Conservation (phyloP, 2,329 filamentous ascomycete species). For the Fonsecaea monophora region DNA sequence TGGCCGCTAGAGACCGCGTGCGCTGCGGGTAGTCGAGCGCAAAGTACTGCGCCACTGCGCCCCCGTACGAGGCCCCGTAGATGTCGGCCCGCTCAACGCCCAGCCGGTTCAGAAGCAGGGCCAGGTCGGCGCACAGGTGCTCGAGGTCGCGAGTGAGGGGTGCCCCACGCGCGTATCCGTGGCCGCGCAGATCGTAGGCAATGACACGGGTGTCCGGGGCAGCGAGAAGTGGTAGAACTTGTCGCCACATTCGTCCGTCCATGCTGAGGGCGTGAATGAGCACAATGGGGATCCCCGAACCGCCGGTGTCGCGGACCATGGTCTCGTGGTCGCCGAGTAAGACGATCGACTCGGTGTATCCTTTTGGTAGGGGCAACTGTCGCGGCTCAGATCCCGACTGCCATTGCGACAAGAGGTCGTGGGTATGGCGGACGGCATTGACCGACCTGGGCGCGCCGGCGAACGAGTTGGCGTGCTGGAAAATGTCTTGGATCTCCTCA, state of each 20-base stretch:
- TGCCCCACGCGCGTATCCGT: conserved; percentile 8
- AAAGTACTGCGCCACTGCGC: conserved; percentile 20
- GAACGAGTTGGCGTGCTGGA: conserved; percentile 8
- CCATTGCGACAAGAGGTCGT: background rate
- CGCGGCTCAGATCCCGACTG: background rate
- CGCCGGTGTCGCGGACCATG: conserved; percentile 3
- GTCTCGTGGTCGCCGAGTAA: conserved; percentile 10
- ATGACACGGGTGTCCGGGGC: background rate
- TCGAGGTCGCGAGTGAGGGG: background rate
- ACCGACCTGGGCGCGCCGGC: background rate
- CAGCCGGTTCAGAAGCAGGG: background rate
- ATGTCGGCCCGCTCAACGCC: conserved; percentile 5
- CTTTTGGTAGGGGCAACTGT: background rate
- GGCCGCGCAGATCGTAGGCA: conserved; percentile 21
- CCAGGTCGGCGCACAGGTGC: conserved; percentile 12
- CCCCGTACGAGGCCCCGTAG: conserved; percentile 19
- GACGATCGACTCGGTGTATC: background rate
- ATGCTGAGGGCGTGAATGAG: conserved; percentile 20
- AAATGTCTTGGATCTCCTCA: conserved; percentile 7
- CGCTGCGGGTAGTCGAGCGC: conserved; percentile 5
- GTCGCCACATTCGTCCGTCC: conserved; percentile 17
- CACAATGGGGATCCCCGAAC: background rate
- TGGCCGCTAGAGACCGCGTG: background rate
- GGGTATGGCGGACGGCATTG: conserved; percentile 5
- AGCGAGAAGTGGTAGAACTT: conserved; percentile 6